Evolutionary conservation across 2,329 filamentous ascomycete genomes (phyloP), one percentile per base, ranked within the genome.

Genomic region (Acrocalymma vagum): DNA sequence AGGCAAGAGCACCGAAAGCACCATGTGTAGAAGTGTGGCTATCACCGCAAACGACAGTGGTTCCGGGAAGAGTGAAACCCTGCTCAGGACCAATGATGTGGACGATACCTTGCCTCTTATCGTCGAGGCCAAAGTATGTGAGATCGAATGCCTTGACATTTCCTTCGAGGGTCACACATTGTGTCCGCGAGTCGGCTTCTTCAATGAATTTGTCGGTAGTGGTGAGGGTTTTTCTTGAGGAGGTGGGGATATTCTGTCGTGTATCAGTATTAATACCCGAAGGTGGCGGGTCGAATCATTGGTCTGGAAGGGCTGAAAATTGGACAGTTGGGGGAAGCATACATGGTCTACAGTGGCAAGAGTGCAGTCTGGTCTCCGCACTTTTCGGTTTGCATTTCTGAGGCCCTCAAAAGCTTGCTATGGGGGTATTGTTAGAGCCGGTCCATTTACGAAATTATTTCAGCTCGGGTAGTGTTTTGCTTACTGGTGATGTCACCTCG

Each of bases 61-160:
- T 97, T 57, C 90, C 94, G 27, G 94, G 94, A 24, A 97, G 86
- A 41, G 94, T 99, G 79, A 99, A 99, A 57, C 94, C 94, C 74
- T 99, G 94, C 78, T 99, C 94, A 26, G 94, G 94, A 23, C 94
- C 94, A 61, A 99, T 97, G 63, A 99, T 90, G 75, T 99, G 94
- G 43, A 97, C 94, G 62, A 99, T 99, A 55, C 94, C 94, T 75
- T 99, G 94, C 54, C 94, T 86, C 81, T 94, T 95, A 75, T 97
- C 93, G 58, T 87, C 89, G 51, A 99, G 85, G 48, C 94, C 94
- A 68, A 99, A 99, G 76, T 96, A 97, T 70, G 92, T 96, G 65
- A 99, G 81, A 64, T 90, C 91, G 69, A 96, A 97, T 54, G 93
- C 89, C 76, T 93, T 94, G 62, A 99, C 93, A 63, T 99, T 99